A percentile compares a stretch with the other conserved stretches of the same genome.
Conservation (phyloP, 805 yeast species). For the Yamadazyma insecticola region DNA sequence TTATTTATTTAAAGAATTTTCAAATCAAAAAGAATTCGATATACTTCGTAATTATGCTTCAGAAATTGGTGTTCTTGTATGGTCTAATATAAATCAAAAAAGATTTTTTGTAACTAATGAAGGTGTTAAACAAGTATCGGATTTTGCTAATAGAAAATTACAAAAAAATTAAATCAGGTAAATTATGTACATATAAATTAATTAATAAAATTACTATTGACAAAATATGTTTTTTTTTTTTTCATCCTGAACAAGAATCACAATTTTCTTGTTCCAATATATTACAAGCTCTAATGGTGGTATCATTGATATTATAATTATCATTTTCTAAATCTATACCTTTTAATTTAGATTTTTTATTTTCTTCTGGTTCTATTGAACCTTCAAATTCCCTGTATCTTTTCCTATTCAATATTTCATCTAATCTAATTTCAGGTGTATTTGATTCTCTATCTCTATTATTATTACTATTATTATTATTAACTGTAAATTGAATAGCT, state of each 20-base stretch:
- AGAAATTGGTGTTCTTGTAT: slow-evolving; percentile 87
- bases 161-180: not conserved
- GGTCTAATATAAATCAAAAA: slow-evolving; percentile 70
- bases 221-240: not conserved
- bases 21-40: slow-evolving; percentile 71
- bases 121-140: slow-evolving; percentile 87
- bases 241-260: slow-evolving; percentile 38
- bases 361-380: slow-evolving; percentile 2
- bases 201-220: not conserved
- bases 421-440: too few relatives aligned
- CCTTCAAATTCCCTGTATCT: slow-evolving; percentile 15
- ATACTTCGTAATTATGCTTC: slow-evolving; percentile 70
- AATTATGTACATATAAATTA: not conserved
- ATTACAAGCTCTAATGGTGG: slow-evolving; percentile 29
- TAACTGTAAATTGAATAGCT: slow-evolving; percentile 35
- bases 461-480: slow-evolving; percentile 10
- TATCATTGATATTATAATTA: slow-evolving; percentile 26
- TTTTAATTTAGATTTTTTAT: slow-evolving; percentile 11
- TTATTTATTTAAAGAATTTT: slow-evolving; percentile 80
- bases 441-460: too few relatives aligned
- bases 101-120: slow-evolving; percentile 84
- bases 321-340: not conserved
- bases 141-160: slow-evolving; percentile 66
- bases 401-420: slow-evolving; percentile 17
- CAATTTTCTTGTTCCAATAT: slow-evolving; percentile 26